phyloP scores from a whole-genome alignment of 768 basidiomycete species.

The Termitomyces sp. region DNA sequence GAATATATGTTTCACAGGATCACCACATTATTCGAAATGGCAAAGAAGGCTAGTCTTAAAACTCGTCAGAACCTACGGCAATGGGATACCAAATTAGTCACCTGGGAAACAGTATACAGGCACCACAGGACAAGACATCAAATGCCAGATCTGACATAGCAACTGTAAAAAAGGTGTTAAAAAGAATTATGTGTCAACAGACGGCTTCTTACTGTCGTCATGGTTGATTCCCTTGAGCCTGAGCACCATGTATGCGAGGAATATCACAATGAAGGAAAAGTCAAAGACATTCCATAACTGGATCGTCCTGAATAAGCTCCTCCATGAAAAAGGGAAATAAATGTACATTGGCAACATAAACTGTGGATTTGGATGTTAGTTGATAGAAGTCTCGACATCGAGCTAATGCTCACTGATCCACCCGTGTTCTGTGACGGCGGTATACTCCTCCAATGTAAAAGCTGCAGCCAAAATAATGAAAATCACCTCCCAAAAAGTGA shows the following conservation, averaged over 20 bases:
- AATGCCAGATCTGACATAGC: constrained; percentile 62
- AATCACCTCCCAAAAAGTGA: constrained; percentile 59
- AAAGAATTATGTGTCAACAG: neutral
- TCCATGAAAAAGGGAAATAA: neutral
- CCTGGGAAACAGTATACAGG: constrained; percentile 83
- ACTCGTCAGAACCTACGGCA: neutral
- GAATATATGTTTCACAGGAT: constrained; percentile 49
- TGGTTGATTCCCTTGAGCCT: constrained; percentile 56
- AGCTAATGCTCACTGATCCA: constrained; percentile 61
- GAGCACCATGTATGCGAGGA: constrained; percentile 59
- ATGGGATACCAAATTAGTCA: constrained; percentile 18
- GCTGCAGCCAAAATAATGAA: constrained; percentile 76
- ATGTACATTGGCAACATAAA: constrained; percentile 78
- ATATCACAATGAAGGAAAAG: constrained; percentile 65
- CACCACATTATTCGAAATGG: constrained; percentile 72
- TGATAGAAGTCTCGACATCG: neutral
- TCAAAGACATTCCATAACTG: constrained; percentile 94
- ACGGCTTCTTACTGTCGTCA: constrained; percentile 39
- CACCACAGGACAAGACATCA: constrained; percentile 79
- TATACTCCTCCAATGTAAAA: constrained; percentile 84
- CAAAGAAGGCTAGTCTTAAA: constrained; percentile 68
- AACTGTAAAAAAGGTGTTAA: constrained; percentile 21
- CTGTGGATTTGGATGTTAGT: constrained; percentile 22
- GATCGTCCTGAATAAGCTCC: neutral
- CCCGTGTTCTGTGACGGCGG: constrained; percentile 80